These are phyloP conservation scores for Ogataea trehaloabstinens DNA, from an alignment of 805 yeast genomes.

Conservation along the genomic window DNA sequence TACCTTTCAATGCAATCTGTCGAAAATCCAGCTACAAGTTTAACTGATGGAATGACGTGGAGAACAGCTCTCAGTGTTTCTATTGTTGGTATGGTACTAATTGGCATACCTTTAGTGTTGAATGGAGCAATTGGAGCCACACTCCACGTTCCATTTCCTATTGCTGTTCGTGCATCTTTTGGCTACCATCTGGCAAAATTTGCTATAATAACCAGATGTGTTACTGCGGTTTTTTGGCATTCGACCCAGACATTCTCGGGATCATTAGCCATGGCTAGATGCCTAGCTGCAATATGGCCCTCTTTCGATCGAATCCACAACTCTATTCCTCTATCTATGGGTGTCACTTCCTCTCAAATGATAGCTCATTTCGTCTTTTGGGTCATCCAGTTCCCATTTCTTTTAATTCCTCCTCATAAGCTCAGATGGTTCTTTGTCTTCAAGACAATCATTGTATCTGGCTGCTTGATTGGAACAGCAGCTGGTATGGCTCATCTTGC, in stretches of 20 bases:
- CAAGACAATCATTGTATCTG: slow-evolving; percentile 30
- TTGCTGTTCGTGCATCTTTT: slow-evolving; percentile 32
- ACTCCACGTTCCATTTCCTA: slow-evolving; percentile 36
- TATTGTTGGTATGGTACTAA: slow-evolving; percentile 21
- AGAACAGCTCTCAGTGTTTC: slow-evolving; percentile 18
- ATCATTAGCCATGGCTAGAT: slow-evolving; percentile 28
- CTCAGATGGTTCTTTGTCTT: slow-evolving; percentile 34
- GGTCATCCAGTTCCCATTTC: slow-evolving; percentile 32
- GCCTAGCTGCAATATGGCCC: slow-evolving; percentile 29
- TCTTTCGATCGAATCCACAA: slow-evolving; percentile 24
- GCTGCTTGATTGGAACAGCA: slow-evolving; percentile 26
- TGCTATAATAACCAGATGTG: slow-evolving; percentile 31
- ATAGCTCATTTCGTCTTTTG: slow-evolving; percentile 34
- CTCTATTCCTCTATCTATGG: slow-evolving; percentile 27
- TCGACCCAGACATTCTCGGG: slow-evolving; percentile 28
- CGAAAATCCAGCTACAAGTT: slow-evolving; percentile 18
- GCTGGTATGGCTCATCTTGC: slow-evolving; percentile 34
- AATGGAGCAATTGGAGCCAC: slow-evolving; percentile 34
- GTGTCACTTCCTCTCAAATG: slow-evolving; percentile 27
- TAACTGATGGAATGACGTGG: slow-evolving; percentile 20
- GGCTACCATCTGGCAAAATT: slow-evolving; percentile 33
- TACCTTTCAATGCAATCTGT: slow-evolving; percentile 25
- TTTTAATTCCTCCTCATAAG: slow-evolving; percentile 32
- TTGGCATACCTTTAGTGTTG: slow-evolving; percentile 20
- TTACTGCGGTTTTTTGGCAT: slow-evolving; percentile 32